Evolutionary conservation across 805 yeast genomes (phyloP), one percentile per base, ranked within the genome.

Genomic region (Sugiyamaella americana): DNA sequence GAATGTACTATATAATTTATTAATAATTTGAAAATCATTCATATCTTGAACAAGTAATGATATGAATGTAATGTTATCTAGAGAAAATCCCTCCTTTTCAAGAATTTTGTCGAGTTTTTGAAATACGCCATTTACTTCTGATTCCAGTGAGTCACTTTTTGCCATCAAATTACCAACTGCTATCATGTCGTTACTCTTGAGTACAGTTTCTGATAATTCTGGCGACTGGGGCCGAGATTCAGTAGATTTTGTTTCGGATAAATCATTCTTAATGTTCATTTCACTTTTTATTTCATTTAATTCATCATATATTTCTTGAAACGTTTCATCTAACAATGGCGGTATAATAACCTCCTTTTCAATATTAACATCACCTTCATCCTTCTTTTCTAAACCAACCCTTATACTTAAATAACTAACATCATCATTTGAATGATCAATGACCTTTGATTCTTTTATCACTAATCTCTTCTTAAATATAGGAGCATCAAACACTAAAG

Each of bases 401-500:
- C 69, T 60, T 41, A 85, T 62, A 39, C 71, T 73, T 52, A 85
- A 66, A 55, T 82, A 87, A 56, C 76, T 79, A 0, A 88, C 95
- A 51, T 82, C 89, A 56, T 79, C 88, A 44, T 69, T 51, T 0
- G 80, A 66, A 51, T 74, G 80, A 17, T 71, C 61, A 1, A 76
- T 65, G 1, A 74, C 61, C 23, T 69, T 58, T 13, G 60, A 61
- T 1, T 71, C 66, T 1, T 55, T 61, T 16, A 84, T 64, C 5
- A 64, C 67, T 38, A 72, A 47, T 34, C 77, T 79, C 40, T 75
- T 69, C 26, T 66, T 67, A 67, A 91, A 93, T 50, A 87, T 82
- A 0, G 96, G 95, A 1, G 94, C 87, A 63, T 93, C 96, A 23
- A 93, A 69, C 2, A 91, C 98, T 55, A 91, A 68, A 0, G 96